These are phyloP conservation scores for Oryza longistaminata DNA, from an alignment of 176 grass and related monocot genomes.

Conservation along the genomic window DNA sequence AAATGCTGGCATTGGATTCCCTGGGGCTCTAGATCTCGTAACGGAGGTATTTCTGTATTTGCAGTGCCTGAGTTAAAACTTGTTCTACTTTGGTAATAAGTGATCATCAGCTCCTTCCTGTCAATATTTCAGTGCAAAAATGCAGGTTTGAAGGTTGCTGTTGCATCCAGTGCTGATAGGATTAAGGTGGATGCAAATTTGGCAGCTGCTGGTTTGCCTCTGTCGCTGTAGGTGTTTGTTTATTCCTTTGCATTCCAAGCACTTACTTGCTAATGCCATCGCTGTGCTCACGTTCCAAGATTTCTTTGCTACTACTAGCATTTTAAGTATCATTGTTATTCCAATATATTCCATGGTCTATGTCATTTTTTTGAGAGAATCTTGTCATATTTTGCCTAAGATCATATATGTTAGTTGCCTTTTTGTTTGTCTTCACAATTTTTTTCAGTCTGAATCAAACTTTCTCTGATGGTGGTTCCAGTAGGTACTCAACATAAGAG, in stretches of 20 bases:
- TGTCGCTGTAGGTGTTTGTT: conserved; percentile 61
- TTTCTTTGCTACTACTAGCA: background rate
- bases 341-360: background rate
- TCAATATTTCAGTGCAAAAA: conserved; percentile 72
- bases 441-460: background rate
- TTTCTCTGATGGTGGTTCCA: background rate
- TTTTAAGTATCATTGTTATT: conserved; percentile 2
- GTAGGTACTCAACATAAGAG: background rate
- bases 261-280: background rate
- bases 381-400: background rate
- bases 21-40: conserved; percentile 88
- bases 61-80: conserved; percentile 6
- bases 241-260: conserved; percentile 37
- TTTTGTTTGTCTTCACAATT: background rate
- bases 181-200: conserved; percentile 96
- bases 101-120: conserved; percentile 14
- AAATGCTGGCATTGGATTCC: conserved; percentile 88
- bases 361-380: background rate
- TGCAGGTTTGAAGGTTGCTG: conserved; percentile 84
- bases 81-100: conserved; percentile 14
- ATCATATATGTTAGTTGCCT: background rate
- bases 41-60: conserved; percentile 78
- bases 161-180: conserved; percentile 94
- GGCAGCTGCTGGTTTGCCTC: conserved; percentile 75
- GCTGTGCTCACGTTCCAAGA: background rate